phyloP scores from a whole-genome alignment of 192 early-diverging fungal genomes.

The Haplosporangium gracile region DNA sequence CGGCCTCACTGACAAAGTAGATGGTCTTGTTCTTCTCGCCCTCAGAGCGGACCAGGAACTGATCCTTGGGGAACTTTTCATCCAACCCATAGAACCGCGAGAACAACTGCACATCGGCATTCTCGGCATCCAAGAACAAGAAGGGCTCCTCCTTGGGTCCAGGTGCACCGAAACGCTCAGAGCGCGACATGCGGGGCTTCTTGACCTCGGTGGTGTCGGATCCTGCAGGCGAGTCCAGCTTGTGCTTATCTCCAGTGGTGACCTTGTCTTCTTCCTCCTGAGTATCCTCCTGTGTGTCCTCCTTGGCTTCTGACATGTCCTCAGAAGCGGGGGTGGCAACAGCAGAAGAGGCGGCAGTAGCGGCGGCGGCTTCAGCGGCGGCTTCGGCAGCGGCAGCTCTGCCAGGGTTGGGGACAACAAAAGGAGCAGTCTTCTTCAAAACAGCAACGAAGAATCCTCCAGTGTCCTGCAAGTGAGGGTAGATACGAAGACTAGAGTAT shows the following conservation, averaged over 20 bases:
- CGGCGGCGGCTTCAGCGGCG: constrained; percentile 20
- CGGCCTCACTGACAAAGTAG: constrained; percentile 88
- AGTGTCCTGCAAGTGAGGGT: constrained; percentile 95
- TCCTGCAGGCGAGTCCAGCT: constrained; percentile 18
- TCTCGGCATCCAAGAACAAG: constrained; percentile 76
- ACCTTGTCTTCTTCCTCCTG: constrained; percentile 25
- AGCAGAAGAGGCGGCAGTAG: neutral
- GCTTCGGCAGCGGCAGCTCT: constrained; percentile 68
- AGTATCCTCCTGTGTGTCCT: constrained; percentile 14
- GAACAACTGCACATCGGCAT: constrained; percentile 73
- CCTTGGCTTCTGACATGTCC: constrained; percentile 10
- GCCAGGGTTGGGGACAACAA: constrained; percentile 53
- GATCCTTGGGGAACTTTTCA: constrained; percentile 79
- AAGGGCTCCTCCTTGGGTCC: constrained; percentile 87
- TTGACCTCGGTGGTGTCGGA: constrained; percentile 19
- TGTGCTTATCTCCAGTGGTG: constrained; percentile 49
- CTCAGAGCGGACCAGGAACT: constrained; percentile 92
- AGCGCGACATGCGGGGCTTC: constrained; percentile 41
- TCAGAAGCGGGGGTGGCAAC: constrained; percentile 16
- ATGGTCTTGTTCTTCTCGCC: constrained; percentile 76
- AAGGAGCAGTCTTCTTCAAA: constrained; percentile 86
- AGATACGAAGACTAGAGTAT: constrained; percentile 81
- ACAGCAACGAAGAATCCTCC: constrained; percentile 99
- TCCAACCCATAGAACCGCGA: constrained; percentile 84
- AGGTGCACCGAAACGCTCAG: constrained; percentile 38